phyloP scores from a whole-genome alignment of 2,329 filamentous ascomycete genomes.

The Lecanicillium sp. region DNA sequence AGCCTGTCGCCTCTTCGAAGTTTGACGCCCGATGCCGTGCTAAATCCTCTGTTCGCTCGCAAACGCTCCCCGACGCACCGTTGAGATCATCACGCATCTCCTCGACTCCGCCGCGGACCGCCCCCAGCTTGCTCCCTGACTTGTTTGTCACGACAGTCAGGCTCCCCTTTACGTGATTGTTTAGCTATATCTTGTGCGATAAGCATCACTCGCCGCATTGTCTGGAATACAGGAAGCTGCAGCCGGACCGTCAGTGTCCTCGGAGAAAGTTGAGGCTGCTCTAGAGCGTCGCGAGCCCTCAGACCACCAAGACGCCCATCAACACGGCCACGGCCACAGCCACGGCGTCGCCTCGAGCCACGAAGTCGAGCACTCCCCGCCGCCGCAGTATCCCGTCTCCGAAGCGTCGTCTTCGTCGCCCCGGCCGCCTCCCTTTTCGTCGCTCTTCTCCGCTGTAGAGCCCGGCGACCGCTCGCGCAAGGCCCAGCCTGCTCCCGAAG shows the following conservation, averaged over 20 bases:
- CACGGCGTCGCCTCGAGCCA: conserved; percentile 14
- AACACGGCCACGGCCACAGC: conserved; percentile 11
- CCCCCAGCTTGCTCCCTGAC: no score
- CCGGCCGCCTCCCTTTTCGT: conserved; percentile 54
- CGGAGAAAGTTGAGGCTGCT: conserved; percentile 23
- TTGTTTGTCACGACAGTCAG: no score
- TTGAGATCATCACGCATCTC: no score
- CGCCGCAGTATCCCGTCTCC: conserved; percentile 50
- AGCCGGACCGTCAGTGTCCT: conserved; percentile 27
- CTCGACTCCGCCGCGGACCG: no score
- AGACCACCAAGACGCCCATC: conserved; percentile 14
- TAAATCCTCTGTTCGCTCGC: no score
- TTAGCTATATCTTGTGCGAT: not conserved
- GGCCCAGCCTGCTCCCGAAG: conserved; percentile 15
- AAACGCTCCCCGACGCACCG: no score
- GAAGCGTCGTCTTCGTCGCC: conserved; percentile 44
- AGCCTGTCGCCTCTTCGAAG: no score
- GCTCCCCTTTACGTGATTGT: no score
- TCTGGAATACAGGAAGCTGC: conserved; percentile 24
- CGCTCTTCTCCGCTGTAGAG: conserved; percentile 42
- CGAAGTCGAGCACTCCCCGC: conserved; percentile 37
- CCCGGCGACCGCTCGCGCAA: conserved; percentile 25
- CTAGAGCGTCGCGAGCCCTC: conserved; percentile 17
- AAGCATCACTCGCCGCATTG: conserved; percentile 26
- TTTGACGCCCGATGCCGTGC: no score